Conservation (phyloP, 257 asterid species). For the Linaria vulgaris region DNA sequence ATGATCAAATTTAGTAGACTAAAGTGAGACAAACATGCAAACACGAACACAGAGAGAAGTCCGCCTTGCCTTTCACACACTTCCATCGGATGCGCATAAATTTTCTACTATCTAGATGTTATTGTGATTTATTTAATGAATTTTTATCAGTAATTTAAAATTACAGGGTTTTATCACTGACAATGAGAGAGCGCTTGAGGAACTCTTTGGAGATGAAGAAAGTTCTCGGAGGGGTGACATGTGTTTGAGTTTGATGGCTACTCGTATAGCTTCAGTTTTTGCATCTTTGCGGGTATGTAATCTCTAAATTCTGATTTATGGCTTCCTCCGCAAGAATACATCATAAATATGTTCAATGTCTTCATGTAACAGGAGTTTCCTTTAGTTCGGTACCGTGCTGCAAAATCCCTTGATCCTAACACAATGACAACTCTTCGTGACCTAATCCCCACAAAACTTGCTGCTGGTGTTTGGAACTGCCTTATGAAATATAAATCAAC, state of each 20-base stretch:
- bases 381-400: slow-evolving; percentile 84
- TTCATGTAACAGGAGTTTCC: slow-evolving; percentile 86
- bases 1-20: slow-evolving; percentile 6
- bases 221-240: slow-evolving; percentile 72
- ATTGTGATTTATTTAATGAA: slow-evolving; percentile 12
- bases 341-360: slow-evolving; percentile 17
- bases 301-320: slow-evolving; percentile 18
- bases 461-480: slow-evolving; percentile 93
- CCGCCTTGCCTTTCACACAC: slow-evolving; percentile 16
- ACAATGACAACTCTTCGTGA: slow-evolving; percentile 95
- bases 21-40: slow-evolving; percentile 11
- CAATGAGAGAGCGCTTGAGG: slow-evolving; percentile 94
- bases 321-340: slow-evolving; percentile 17
- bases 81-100: slow-evolving; percentile 1
- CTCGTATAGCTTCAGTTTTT: slow-evolving; percentile 90
- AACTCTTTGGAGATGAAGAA: slow-evolving; percentile 94
- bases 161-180: slow-evolving; percentile 85
- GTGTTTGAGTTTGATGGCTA: slow-evolving; percentile 83
- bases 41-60: slow-evolving; percentile 15
- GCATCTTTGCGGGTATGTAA: slow-evolving; percentile 84
- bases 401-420: slow-evolving; percentile 87
- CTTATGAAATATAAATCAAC: slow-evolving; percentile 81
- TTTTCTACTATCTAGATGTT: not conserved
- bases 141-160: slow-evolving; percentile 15
- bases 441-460: slow-evolving; percentile 94